Evolutionary conservation across 73 alveolate genomes (phyloP), one percentile per base, ranked within the genome.

Genomic region (Paramecium sexaurelia): DNA sequence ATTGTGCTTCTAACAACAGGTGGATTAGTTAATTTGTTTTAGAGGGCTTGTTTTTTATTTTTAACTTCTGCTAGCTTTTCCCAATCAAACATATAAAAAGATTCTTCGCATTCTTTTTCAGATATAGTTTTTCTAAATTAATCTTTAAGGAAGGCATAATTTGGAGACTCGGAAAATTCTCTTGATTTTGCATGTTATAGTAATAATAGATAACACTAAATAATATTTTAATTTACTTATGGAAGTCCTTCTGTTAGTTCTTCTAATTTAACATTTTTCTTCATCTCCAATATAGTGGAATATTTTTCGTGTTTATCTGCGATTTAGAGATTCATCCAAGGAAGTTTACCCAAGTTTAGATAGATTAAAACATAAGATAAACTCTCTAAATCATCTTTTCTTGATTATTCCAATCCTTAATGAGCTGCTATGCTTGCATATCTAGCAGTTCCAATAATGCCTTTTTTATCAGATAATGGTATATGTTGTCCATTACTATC

Each of bases 111-210:
- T 43, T 78, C 90, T 45, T 26, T 78, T 10, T 78, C 73, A 17
- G 2, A 2, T 1, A 78, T 39, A 5, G 75, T 5, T 78, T 78
- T 78, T 20, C 35, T 19, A 26, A 78, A 78, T 78, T 78, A 78
- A 7, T 78, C 90, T 22, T 78, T 78, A 24, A 78, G 71, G 41
- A 40, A 78, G 5, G 73, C 90, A 24, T 93, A 92, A 78, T 92
- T 97, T 0, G 99, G 99, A 36, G 95, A 92, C 55, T 94, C 99
- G 84, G 94, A 96, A 75, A 96, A 96, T 61, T 92, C 85, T n/a
- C 96, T 55, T 20, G 93, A 29, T 75, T 94, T 84, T 13, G 96
- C 92, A 84, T 96, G 96, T 37, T 93, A 47, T 78, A 96, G 27
- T 15, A 78, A 78, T 13, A 40, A 22, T 29, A 37, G 13, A 78